Evolutionary conservation across 768 basidiomycete species (phyloP).

Genomic region (Paxillus ammoniavirescens): DNA sequence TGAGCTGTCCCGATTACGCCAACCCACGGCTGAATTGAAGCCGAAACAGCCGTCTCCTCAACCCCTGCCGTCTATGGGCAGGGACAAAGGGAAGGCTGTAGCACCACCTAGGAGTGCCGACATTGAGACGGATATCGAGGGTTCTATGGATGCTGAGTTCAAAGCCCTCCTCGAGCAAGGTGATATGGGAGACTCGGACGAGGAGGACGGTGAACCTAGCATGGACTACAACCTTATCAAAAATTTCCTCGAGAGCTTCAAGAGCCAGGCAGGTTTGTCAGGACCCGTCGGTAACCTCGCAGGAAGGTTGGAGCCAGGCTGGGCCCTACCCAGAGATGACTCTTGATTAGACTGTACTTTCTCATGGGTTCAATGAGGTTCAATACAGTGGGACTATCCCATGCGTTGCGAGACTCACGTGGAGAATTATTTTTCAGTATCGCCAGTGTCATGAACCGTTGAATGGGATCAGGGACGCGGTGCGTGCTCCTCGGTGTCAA

Average conservation of each 20-base stretch:
- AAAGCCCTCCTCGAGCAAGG: constrained; percentile 54
- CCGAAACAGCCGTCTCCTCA: constrained; percentile 9
- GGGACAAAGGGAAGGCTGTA: constrained; percentile 42
- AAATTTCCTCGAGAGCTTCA: constrained; percentile 96
- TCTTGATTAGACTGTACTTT: constrained; percentile 22
- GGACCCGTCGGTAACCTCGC: constrained; percentile 92
- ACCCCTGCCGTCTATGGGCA: constrained; percentile 34
- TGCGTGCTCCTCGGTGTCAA: no score
- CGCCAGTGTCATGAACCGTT: no score
- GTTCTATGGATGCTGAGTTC: constrained; percentile 89
- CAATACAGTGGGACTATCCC: no score
- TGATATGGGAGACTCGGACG: constrained; percentile 50
- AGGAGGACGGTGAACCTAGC: constrained; percentile 43
- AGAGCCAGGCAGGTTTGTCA: constrained; percentile 82
- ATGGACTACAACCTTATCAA: constrained; percentile 92
- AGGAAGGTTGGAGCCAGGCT: constrained; percentile 76
- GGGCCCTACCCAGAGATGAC: constrained; percentile 72
- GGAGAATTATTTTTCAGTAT: no score
- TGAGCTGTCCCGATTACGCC: constrained; percentile 58
- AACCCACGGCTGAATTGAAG: constrained; percentile 19
- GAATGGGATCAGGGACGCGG: no score
- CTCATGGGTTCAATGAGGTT: no score
- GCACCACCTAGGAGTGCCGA: constrained; percentile 37
- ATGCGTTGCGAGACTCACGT: no score
- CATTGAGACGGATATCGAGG: constrained; percentile 68